Percentiles rank a stretch among this genome's conserved stretches.
Evolutionary conservation across 805 yeast genomes (phyloP).

Genomic region (Brettanomyces bruxellensis): DNA sequence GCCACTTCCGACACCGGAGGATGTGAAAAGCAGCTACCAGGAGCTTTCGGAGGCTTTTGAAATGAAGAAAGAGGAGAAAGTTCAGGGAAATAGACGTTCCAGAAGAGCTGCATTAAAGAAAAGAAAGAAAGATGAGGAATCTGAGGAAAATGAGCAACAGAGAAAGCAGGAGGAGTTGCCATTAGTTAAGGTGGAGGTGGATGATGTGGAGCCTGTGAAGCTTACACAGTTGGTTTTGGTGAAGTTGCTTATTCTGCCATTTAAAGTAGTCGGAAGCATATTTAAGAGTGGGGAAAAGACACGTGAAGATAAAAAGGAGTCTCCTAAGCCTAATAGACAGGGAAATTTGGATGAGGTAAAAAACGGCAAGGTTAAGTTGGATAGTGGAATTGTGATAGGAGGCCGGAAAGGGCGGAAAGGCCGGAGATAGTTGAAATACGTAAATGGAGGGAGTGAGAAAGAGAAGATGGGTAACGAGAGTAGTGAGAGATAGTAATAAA

Average conservation of each 20-base stretch:
- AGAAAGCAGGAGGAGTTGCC: not conserved
- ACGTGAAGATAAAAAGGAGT: too few species aligned
- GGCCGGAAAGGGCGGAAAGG: not conserved
- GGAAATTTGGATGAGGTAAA: not conserved
- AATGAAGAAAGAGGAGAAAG: not conserved
- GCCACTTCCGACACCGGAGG: conserved; percentile 4
- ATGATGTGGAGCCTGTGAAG: conserved; percentile 3
- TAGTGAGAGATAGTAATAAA: not conserved
- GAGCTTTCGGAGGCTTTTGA: conserved; percentile 4
- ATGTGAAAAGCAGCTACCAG: conserved; percentile 6
- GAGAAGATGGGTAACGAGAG: too few species aligned
- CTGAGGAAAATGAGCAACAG: not conserved
- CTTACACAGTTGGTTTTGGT: conserved; percentile 2
- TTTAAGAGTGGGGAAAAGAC: not conserved
- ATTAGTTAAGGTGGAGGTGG: conserved; percentile 14
- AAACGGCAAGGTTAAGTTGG: not conserved
- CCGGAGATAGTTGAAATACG: not conserved
- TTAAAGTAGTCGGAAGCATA: not conserved
- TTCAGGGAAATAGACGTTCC: conserved; percentile 3
- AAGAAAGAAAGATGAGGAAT: not conserved
- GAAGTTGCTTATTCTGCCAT: not conserved
- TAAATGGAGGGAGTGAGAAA: not conserved
- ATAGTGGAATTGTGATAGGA: not conserved
- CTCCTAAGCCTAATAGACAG: too few species aligned
- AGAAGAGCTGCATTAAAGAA: conserved; percentile 1